Evolutionary conservation across 164 flowering plant genomes (phyloP).

Genomic region (Buxus sempervirens): DNA sequence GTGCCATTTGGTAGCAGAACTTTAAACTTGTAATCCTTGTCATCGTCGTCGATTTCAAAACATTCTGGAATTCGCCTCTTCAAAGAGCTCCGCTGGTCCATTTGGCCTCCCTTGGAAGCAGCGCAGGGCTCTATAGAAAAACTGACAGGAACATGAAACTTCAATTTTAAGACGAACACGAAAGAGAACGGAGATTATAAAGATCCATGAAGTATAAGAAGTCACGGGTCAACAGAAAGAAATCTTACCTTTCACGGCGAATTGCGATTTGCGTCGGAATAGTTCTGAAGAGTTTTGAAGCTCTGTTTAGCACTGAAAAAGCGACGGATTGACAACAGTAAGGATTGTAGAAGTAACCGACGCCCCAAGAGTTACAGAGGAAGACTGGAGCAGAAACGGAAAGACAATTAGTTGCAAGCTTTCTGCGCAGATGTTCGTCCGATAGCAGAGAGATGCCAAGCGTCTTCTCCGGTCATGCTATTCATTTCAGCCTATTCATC

Average conservation of each 20-base stretch:
- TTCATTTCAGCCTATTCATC: too few species aligned
- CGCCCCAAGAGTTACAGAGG: not conserved
- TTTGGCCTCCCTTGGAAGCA: not conserved
- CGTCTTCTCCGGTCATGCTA: too few species aligned
- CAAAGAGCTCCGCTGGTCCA: constrained; percentile 1
- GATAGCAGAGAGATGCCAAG: too few species aligned
- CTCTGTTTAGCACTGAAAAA: not conserved
- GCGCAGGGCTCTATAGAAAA: not conserved
- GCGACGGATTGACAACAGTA: too few species aligned
- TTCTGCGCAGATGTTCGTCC: too few species aligned
- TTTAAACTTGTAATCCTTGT: constrained; percentile 39
- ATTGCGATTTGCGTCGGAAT: not conserved
- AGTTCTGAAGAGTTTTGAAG: not conserved
- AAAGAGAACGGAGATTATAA: not conserved
- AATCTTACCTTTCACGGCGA: not conserved
- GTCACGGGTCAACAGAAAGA: not conserved
- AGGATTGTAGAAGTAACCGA: not conserved
- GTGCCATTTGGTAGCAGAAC: constrained; percentile 56
- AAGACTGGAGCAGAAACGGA: not conserved
- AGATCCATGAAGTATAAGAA: not conserved
- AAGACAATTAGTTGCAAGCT: not conserved
- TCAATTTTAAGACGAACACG: not conserved
- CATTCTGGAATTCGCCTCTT: constrained; percentile 12
- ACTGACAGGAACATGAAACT: not conserved
- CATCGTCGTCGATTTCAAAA: constrained; percentile 9